Percentiles rank a stretch among this genome's conserved stretches.
These are phyloP conservation scores for Avicennia marina DNA, from an alignment of 257 asterid genomes.

Conservation along the genomic window DNA sequence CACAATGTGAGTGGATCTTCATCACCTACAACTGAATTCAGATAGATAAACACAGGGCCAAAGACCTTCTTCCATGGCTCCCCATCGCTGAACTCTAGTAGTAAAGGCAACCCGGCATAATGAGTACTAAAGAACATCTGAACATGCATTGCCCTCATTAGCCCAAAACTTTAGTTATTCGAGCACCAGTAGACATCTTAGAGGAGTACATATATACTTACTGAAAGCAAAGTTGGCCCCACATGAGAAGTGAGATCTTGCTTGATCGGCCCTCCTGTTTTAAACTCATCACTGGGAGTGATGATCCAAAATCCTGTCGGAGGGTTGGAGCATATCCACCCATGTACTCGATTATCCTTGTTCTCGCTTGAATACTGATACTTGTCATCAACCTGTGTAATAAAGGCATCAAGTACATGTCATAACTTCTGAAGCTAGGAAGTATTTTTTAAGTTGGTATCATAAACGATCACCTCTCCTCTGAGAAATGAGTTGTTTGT, in stretches of 20 bases:
- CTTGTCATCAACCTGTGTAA: constrained; percentile 65
- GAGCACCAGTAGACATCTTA: no score
- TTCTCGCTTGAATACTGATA: constrained; percentile 50
- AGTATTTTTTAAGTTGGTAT: no score
- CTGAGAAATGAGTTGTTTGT: constrained; percentile 33
- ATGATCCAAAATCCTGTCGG: constrained; percentile 68
- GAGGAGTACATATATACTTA: constrained; percentile 28
- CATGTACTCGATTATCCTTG: constrained; percentile 58
- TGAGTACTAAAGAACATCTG: constrained; percentile 65
- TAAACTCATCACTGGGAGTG: constrained; percentile 60
- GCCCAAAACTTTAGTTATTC: no score
- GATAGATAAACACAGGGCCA: constrained; percentile 58
- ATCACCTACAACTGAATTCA: constrained; percentile 42
- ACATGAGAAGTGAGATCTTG: constrained; percentile 81
- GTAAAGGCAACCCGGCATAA: constrained; percentile 51
- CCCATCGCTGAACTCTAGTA: constrained; percentile 26
- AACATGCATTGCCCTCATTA: no score
- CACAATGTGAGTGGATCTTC: constrained; percentile 45
- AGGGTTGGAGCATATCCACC: constrained; percentile 39
- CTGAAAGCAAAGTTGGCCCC: constrained; percentile 59
- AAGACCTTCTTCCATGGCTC: constrained; percentile 73
- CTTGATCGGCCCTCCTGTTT: constrained; percentile 61
- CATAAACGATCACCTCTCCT: constrained; percentile 42
- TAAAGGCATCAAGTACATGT: no score
- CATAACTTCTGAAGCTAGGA: no score